These are phyloP conservation scores for Ananas comosus DNA, from an alignment of 176 grass and related monocot genomes.

Conservation along the genomic window DNA sequence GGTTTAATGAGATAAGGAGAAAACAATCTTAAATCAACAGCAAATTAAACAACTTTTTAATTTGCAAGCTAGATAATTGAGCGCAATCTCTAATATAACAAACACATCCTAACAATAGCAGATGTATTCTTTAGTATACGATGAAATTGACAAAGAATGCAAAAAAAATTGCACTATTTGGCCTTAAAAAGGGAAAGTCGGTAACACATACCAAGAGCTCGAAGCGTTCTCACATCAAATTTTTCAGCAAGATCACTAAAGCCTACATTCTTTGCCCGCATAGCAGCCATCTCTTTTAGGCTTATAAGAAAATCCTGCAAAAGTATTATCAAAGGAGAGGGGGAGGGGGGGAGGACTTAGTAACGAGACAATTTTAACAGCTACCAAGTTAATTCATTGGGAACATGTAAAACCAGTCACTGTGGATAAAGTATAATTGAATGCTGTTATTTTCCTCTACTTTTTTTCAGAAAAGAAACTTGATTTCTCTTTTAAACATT, in stretches of 20 bases:
- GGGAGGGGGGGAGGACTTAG: background rate
- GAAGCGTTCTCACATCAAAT: conserved; percentile 42
- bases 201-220: conserved; percentile 34
- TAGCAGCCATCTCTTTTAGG: conserved; percentile 34
- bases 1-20: too few species aligned
- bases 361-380: background rate
- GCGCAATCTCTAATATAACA: too few species aligned
- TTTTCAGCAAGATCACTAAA: conserved; percentile 26
- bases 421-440: too few species aligned
- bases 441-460: too few species aligned
- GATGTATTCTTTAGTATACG: background rate
- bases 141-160: background rate
- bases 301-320: conserved; percentile 43
- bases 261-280: conserved; percentile 16
- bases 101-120: too few species aligned
- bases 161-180: background rate
- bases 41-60: too few species aligned
- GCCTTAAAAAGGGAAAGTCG: conserved; percentile 9
- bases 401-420: background rate
- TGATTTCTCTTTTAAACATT: too few species aligned
- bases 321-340: background rate
- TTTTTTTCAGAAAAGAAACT: too few species aligned
- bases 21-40: too few species aligned
- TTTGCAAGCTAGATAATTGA: too few species aligned
- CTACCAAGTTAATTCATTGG: background rate